Conservation (phyloP, 2,329 filamentous ascomycete genomes). For the Alternaria ventricosa region DNA sequence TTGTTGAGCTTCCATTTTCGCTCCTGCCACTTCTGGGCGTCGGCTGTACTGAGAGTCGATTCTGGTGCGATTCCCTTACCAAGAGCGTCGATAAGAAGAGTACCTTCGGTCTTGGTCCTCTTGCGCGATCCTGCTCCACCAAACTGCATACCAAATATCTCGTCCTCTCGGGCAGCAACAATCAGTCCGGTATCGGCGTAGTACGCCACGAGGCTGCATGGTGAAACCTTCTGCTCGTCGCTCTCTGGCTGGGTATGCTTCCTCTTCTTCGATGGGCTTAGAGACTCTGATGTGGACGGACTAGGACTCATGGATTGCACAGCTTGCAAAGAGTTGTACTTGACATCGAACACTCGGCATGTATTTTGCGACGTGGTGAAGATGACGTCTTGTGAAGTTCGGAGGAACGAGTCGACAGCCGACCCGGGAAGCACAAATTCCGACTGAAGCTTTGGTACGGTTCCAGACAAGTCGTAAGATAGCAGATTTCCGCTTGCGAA, state of each 20-base stretch:
- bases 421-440: conserved; percentile 58
- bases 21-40: conserved; percentile 37
- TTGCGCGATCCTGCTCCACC: conserved; percentile 43
- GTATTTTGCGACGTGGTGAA: conserved; percentile 65
- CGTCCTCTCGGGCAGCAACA: conserved; percentile 68
- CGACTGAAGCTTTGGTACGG: conserved; percentile 65
- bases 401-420: conserved; percentile 66
- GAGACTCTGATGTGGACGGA: conserved; percentile 31
- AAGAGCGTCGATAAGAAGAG: conserved; percentile 75
- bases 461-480: conserved; percentile 69
- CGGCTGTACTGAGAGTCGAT: not conserved
- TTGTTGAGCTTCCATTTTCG: conserved; percentile 46
- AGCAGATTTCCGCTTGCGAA: conserved; percentile 61
- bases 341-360: conserved; percentile 68
- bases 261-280: conserved; percentile 44
- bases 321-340: conserved; percentile 63
- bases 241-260: conserved; percentile 33
- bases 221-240: conserved; percentile 56
- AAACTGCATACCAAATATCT: conserved; percentile 70
- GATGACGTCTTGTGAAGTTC: conserved; percentile 70
- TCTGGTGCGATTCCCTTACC: conserved; percentile 63
- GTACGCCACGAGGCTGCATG: conserved; percentile 51
- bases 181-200: conserved; percentile 71
- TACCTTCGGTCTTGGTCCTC: conserved; percentile 50
- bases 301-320: conserved; percentile 43